Evolutionary conservation across 1,139 yeast genomes (phyloP).

Genomic region (Blastobotrys raffinosifermentans): DNA sequence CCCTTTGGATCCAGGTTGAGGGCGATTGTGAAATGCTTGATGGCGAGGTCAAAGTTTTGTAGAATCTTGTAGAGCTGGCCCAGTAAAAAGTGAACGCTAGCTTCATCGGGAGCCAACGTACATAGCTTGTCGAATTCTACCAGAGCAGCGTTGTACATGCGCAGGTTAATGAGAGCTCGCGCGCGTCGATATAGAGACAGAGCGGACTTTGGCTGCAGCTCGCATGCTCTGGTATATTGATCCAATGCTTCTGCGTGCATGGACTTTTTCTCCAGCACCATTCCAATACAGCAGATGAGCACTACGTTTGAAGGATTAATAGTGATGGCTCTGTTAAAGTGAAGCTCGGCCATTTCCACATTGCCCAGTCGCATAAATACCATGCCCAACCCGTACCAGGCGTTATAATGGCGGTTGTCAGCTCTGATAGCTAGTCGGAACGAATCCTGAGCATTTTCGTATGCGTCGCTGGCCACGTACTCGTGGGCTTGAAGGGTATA

Average conservation of each 20-base stretch:
- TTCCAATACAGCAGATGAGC: conserved; percentile 87
- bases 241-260: conserved; percentile 66
- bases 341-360: conserved; percentile 74
- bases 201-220: conserved; percentile 79
- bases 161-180: conserved; percentile 66
- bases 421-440: conserved; percentile 73
- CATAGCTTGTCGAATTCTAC: conserved; percentile 66
- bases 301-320: conserved; percentile 90
- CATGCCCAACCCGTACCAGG: conserved; percentile 95
- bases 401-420: conserved; percentile 85
- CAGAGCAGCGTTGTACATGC: conserved; percentile 65
- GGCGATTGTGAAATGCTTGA: conserved; percentile 83
- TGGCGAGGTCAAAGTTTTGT: conserved; percentile 70
- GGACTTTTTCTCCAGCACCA: conserved; percentile 78
- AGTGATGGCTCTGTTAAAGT: conserved; percentile 79
- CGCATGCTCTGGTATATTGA: conserved; percentile 79
- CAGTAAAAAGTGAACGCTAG: conserved; percentile 81
- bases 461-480: conserved; percentile 78
- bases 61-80: conserved; percentile 82
- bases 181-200: conserved; percentile 88
- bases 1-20: conserved; percentile 92
- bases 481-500: conserved; percentile 95
- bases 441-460: conserved; percentile 80
- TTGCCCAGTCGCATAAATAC: conserved; percentile 85
- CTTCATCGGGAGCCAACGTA: conserved; percentile 86